Conservation (phyloP, 345 rosid species). For the Salix brachista region DNA sequence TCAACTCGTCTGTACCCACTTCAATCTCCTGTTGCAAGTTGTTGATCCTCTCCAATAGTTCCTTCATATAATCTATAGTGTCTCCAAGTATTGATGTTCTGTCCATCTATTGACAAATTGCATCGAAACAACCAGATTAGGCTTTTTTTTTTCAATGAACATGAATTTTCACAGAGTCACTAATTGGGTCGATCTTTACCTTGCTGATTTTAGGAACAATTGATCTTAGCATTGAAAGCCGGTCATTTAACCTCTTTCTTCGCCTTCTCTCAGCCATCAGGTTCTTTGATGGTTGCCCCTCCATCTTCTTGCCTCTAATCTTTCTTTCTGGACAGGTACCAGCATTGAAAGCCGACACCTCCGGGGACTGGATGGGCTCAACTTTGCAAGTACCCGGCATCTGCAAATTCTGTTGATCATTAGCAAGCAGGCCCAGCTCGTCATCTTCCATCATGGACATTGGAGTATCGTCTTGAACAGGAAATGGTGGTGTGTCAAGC, state of each 20-base stretch:
- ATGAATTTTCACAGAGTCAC: not conserved
- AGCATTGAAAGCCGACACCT: slow-evolving; percentile 25
- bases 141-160: not conserved
- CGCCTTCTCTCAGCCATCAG: slow-evolving; percentile 44
- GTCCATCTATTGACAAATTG: slow-evolving; percentile 22
- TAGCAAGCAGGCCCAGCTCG: slow-evolving; percentile 24
- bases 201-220: slow-evolving; percentile 47
- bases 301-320: slow-evolving; percentile 28
- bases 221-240: slow-evolving; percentile 39
- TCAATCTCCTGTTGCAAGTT: slow-evolving; percentile 20
- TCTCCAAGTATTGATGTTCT: slow-evolving; percentile 35
- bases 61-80: slow-evolving; percentile 32
- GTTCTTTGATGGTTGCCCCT: slow-evolving; percentile 39
- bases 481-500: slow-evolving; percentile 39
- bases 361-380: slow-evolving; percentile 41
- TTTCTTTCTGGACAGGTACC: slow-evolving; percentile 31
- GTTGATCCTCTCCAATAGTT: slow-evolving; percentile 23
- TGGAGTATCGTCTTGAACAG: slow-evolving; percentile 28
- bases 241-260: slow-evolving; percentile 35
- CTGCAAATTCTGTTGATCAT: slow-evolving; percentile 24
- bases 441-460: slow-evolving; percentile 35
- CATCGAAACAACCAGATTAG: slow-evolving; percentile 3
- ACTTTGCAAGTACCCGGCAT: slow-evolving; percentile 29
- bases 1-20: slow-evolving; percentile 7
- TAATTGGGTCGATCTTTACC: slow-evolving; percentile 15